Conservation (phyloP, 2,329 filamentous ascomycete genomes). For the Tolypocladium paradoxum region DNA sequence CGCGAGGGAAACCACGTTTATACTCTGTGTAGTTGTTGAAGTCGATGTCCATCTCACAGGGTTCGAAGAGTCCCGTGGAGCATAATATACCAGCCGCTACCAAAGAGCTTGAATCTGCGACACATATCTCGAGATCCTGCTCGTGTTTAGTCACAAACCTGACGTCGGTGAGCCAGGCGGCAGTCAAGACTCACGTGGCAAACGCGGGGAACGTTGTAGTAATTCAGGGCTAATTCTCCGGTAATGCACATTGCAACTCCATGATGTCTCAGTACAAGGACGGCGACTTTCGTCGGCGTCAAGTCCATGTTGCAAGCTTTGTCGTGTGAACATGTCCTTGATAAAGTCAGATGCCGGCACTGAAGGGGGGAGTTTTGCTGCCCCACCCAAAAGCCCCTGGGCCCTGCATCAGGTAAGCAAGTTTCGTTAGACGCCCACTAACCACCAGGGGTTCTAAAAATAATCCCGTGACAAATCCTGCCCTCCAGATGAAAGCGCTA, state of each 20-base stretch:
- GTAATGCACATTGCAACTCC: constrained; percentile 3
- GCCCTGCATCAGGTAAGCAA: too few species aligned
- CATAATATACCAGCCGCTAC: constrained; percentile 6
- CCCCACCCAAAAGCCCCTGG: too few species aligned
- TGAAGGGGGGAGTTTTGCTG: too few species aligned
- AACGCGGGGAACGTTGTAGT: constrained; percentile 8
- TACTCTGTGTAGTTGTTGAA: constrained; percentile 15
- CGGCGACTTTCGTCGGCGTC: constrained; percentile 1
- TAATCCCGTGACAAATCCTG: too few species aligned
- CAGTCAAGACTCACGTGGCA: constrained; percentile 3
- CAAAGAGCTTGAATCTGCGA: constrained; percentile 2
- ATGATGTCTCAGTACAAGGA: constrained; percentile 3
- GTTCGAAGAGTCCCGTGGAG: constrained; percentile 8
- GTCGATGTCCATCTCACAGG: not conserved
- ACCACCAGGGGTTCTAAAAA: too few species aligned
- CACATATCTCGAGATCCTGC: constrained; percentile 10
- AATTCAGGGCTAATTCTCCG: constrained; percentile 7
- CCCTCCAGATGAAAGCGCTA: constrained; percentile 1
- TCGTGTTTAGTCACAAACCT: not conserved
- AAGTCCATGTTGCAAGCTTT: constrained; percentile 5
- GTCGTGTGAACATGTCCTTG: too few species aligned
- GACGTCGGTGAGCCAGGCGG: not conserved
- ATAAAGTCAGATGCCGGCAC: too few species aligned
- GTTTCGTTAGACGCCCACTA: too few species aligned
- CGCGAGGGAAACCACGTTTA: constrained; percentile 10